Conservation (phyloP, 1,139 yeast genomes). For the Blastobotrys petasosporus region DNA sequence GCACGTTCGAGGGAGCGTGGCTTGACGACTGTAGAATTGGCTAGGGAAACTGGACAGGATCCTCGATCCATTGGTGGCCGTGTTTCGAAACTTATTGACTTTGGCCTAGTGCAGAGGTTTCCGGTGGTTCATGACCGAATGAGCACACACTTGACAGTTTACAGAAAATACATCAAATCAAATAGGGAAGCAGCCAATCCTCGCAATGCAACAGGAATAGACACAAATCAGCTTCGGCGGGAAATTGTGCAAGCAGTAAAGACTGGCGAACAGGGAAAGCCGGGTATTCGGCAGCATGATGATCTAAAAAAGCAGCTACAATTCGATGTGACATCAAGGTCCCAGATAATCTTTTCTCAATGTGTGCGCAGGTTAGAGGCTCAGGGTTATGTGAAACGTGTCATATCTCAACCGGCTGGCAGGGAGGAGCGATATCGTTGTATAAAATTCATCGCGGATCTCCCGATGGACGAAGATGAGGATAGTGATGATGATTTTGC, state of each 20-base stretch:
- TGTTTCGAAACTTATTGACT: slow-evolving; percentile 28
- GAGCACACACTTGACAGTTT: slow-evolving; percentile 32
- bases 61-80: slow-evolving; percentile 38
- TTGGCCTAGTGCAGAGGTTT: slow-evolving; percentile 31
- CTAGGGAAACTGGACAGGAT: slow-evolving; percentile 36
- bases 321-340: slow-evolving; percentile 42
- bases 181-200: slow-evolving; percentile 16
- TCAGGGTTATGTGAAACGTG: slow-evolving; percentile 51
- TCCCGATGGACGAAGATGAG: slow-evolving; percentile 31
- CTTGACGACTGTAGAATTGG: slow-evolving; percentile 33
- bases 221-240: slow-evolving; percentile 35
- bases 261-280: slow-evolving; percentile 34
- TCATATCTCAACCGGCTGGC: slow-evolving; percentile 50
- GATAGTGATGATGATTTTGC: slow-evolving; percentile 32
- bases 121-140: slow-evolving; percentile 31
- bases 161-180: slow-evolving; percentile 24
- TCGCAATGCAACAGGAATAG: slow-evolving; percentile 31
- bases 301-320: slow-evolving; percentile 63
- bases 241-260: slow-evolving; percentile 37
- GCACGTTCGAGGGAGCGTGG: slow-evolving; percentile 35
- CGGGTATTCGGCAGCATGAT: slow-evolving; percentile 56
- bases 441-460: slow-evolving; percentile 52
- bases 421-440: slow-evolving; percentile 49
- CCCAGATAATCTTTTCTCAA: slow-evolving; percentile 47
- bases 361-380: slow-evolving; percentile 47